Evolutionary conservation across 1,284 basidiomycete genomes (phyloP), one percentile per base, ranked within the genome.

Genomic region (Schizophyllum amplum): DNA sequence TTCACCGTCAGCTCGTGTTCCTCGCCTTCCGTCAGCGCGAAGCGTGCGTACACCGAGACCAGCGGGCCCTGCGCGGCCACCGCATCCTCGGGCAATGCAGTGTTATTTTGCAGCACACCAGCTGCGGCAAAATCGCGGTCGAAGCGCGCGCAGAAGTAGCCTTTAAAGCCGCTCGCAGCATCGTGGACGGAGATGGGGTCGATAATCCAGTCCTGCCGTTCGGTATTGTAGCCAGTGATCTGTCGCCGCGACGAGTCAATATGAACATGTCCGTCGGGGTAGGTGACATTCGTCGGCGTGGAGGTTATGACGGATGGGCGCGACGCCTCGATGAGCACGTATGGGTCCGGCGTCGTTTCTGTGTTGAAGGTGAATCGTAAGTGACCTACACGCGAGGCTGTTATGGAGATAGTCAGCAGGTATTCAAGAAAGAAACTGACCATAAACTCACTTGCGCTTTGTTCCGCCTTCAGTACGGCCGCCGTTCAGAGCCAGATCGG

Each of bases 111-210:
- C 4, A 79, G 73, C 9, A 80, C 71, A 2, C 86, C 85, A 62
- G 70, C 79, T 1, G 67, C 69, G 13, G 63, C 61, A 60, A 83
- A 80, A 0, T 77, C 72, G 17, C 66, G 63, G 52, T 84, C 79
- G 65, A 93, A 90, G 15, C 86, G 80, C 6, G 85, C 89, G 53
- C 86, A 88, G 68, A 89, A 92, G 74, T 88, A 90, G 0, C 86
- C 88, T 33, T 79, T 80, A 65, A 80, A 80, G 11, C 75, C 80
- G 76, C 54, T 65, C 55, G 62, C 69, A 52, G 72, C 68, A 0
- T 82, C 81, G 2, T 77, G 75, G 25, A 78, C 82, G 24, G 79
- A 79, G 1, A 69, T 64, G 0, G 85, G 85, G 0, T 78, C 78
- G 57, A 88, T 81, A 65, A 89, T 86, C 66, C 74, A 78, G 70